These are phyloP conservation scores for Entomortierella lignicola DNA, from an alignment of 192 early-diverging fungal species.

Conservation along the genomic window DNA sequence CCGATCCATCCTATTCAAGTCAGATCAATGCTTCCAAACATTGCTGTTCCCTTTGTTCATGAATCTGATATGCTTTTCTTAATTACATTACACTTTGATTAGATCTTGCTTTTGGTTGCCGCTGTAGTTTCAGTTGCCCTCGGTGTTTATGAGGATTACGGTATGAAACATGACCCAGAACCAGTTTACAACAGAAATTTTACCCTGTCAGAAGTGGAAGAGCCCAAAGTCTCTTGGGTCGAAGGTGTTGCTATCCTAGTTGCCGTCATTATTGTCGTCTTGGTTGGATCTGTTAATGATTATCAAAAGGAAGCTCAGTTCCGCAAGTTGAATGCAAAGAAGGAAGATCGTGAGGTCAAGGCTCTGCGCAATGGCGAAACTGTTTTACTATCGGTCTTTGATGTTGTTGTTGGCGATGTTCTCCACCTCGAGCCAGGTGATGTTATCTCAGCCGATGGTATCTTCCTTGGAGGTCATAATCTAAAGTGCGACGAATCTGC, in stretches of 20 bases:
- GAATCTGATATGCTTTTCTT: background rate
- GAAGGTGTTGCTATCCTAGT: constrained; percentile 88
- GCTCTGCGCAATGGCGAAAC: constrained; percentile 78
- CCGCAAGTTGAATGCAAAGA: constrained; percentile 82
- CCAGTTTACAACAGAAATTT: constrained; percentile 30
- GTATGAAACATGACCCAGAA: constrained; percentile 49
- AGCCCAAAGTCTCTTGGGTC: constrained; percentile 77
- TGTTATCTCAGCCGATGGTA: constrained; percentile 90
- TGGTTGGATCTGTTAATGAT: constrained; percentile 82
- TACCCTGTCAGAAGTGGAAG: background rate
- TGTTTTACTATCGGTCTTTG: constrained; percentile 75
- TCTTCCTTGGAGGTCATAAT: constrained; percentile 84
- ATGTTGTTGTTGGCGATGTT: constrained; percentile 92
- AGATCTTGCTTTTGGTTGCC: constrained; percentile 80
- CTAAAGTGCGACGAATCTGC: constrained; percentile 91
- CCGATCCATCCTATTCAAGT: too few relatives aligned
- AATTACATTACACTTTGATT: background rate
- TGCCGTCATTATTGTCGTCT: constrained; percentile 79
- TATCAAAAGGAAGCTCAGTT: constrained; percentile 89
- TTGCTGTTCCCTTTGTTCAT: too few relatives aligned
- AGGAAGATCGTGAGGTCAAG: constrained; percentile 81
- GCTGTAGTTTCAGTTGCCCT: constrained; percentile 81
- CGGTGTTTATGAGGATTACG: constrained; percentile 82
- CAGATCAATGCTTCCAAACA: too few relatives aligned
- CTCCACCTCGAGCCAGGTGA: constrained; percentile 89